Conservation (phyloP, 2,329 filamentous ascomycete species). For the Colletotrichum phormii region DNA sequence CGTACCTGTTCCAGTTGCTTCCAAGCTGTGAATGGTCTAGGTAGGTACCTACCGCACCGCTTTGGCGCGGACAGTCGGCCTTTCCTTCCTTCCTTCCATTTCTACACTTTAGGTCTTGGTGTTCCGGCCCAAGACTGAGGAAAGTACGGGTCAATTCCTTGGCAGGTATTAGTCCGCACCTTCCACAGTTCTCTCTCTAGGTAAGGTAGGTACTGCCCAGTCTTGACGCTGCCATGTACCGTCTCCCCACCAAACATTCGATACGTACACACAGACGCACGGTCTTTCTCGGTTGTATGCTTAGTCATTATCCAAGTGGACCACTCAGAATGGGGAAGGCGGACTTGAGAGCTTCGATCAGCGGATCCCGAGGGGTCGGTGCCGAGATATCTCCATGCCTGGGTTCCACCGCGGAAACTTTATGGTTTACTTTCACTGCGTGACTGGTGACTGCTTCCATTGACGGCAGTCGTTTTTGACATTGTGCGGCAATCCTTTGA, state of each 20-base stretch:
- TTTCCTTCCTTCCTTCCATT: not conserved
- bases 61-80: not conserved
- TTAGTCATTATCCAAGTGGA: not conserved
- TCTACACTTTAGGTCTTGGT: too few species aligned
- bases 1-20: too few species aligned
- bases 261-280: not conserved
- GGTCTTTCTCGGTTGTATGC: not conserved
- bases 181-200: not conserved
- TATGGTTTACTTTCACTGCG: not conserved
- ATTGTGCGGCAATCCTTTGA: not conserved
- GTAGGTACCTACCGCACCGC: not conserved
- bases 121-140: not conserved
- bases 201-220: too few species aligned
- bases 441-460: too few species aligned
- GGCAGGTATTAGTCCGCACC: not conserved
- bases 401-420: not conserved
- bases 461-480: not conserved
- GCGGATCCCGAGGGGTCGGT: slow-evolving; percentile 3
- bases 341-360: not conserved
- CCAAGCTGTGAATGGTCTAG: too few species aligned
- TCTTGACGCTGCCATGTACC: not conserved
- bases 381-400: not conserved
- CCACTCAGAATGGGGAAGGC: slow-evolving; percentile 9
- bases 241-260: not conserved
- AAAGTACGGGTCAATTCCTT: not conserved